Base-by-base conservation (phyloP, 495 filamentous ascomycete species). In the Hypomontagnella monticulosa region DNA sequence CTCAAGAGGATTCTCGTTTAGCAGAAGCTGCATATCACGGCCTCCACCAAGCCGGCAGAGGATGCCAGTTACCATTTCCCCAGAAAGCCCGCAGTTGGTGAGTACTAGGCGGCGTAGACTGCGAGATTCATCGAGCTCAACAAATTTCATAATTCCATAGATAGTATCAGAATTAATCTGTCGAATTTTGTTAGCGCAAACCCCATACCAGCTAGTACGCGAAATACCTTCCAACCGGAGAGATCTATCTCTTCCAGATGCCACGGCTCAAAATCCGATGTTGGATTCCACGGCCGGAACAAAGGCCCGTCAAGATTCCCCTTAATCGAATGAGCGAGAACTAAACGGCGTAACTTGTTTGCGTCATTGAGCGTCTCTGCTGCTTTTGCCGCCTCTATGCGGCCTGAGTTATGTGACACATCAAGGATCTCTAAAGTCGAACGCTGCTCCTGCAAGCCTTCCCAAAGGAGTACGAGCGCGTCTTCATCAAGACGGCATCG, bases 1-100 rank as follows among this genome's bases (percentile, higher is more conserved):
- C 64, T 93, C 90, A 20, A 97, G 83, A 6, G 87, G 85, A 74
- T 97, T 99, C 49, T 90, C 88, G 67, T 87, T 96, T 54, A 97
- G 83, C 60, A 88, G 80, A 12, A 98, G 79, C 70, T 96, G 89
- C 38, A 97, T 76, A 23, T 89, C 83, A 18, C 90, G 87, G 33
- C 85, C 76, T 33, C 76, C 71, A 1, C 84, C 87, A 14, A 97
- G 90, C 6, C 91, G 88, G 66, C 87, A 84, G 71, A 97, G 85
- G 32, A 99, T 81, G 49, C 87, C 83, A 6, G 92, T 93, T 1
- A 93, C 88, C 72, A 93, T 87, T 42, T 81, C 83, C 10, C 93
- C 93, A 5, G 84, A 91, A 46, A 99, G 78, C 32, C 88, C 87
- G 71, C 92, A 96, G 71, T 95, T 88, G 56, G 92, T 89, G 32